These are phyloP conservation scores for Anastatica hierochuntica DNA, from an alignment of 345 rosid species.

Conservation along the genomic window DNA sequence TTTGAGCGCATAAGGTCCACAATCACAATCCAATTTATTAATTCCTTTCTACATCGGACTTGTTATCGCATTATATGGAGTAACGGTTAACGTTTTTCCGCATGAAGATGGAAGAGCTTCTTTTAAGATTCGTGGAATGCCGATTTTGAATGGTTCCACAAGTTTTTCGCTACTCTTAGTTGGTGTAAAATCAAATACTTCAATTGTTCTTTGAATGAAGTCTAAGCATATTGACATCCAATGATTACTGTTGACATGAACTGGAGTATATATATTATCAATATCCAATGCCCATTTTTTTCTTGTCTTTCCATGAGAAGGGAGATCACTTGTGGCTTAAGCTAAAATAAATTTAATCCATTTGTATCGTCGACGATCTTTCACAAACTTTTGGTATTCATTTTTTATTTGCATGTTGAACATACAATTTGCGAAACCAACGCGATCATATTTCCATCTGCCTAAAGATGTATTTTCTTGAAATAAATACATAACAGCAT, in stretches of 20 bases:
- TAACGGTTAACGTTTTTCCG: background rate
- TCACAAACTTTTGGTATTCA: background rate
- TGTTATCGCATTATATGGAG: background rate
- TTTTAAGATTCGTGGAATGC: background rate
- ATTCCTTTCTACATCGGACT: background rate
- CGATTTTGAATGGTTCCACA: background rate
- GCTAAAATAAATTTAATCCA: background rate
- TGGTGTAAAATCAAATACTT: background rate
- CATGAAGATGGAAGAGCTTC: background rate
- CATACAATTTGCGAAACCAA: background rate
- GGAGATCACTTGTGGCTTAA: too few relatives aligned
- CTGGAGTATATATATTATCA: background rate
- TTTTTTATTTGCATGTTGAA: background rate
- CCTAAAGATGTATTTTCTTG: background rate
- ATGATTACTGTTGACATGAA: background rate
- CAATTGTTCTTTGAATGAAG: background rate
- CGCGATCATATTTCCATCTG: background rate
- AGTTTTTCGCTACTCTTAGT: background rate
- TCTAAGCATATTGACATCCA: background rate
- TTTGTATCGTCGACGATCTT: background rate
- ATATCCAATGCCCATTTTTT: background rate
- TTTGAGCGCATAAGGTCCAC: background rate
- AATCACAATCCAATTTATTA: background rate
- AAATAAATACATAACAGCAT: background rate
- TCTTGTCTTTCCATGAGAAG: background rate